Conservation (phyloP, 768 basidiomycete genomes). For the Asterophora parasitica region DNA sequence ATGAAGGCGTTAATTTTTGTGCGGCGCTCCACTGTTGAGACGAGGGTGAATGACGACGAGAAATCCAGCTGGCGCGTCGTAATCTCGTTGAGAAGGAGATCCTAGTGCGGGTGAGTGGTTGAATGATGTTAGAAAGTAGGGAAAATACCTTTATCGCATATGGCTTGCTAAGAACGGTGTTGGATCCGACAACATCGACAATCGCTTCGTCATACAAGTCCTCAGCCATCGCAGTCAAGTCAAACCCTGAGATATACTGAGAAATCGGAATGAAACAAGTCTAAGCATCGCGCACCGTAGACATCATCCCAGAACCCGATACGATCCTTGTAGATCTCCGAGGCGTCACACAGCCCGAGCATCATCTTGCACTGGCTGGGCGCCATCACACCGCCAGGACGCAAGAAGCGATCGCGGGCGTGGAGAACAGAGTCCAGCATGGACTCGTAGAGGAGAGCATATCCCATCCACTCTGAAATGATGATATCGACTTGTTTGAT, state of each 20-base stretch:
- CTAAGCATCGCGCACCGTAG: slow-evolving; percentile 55
- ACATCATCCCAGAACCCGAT: slow-evolving; percentile 88
- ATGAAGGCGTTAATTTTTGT: slow-evolving; percentile 75
- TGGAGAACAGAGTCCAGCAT: slow-evolving; percentile 95
- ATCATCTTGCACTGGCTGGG: slow-evolving; percentile 87
- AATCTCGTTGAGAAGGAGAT: slow-evolving; percentile 65
- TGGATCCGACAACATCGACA: slow-evolving; percentile 70
- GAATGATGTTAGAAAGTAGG: neutral
- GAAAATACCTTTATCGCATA: slow-evolving; percentile 57
- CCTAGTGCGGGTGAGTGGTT: slow-evolving; percentile 38
- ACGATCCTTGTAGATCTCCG: slow-evolving; percentile 72
- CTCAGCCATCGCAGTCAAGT: slow-evolving; percentile 76
- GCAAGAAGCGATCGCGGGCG: slow-evolving; percentile 84
- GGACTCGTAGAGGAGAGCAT: slow-evolving; percentile 87
- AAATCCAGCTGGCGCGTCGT: slow-evolving; percentile 76
- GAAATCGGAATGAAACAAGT: neutral
- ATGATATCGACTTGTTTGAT: slow-evolving; percentile 86
- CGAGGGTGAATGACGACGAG: slow-evolving; percentile 68
- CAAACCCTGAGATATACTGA: slow-evolving; percentile 58
- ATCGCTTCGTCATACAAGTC: slow-evolving; percentile 78
- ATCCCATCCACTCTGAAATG: slow-evolving; percentile 98
- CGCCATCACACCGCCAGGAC: slow-evolving; percentile 76
- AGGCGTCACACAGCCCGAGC: slow-evolving; percentile 76
- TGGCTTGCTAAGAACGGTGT: slow-evolving; percentile 60
- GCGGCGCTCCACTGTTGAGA: slow-evolving; percentile 53